Evolutionary conservation across 768 basidiomycete genomes (phyloP).

Genomic region (Termitomyces bulborhizus): DNA sequence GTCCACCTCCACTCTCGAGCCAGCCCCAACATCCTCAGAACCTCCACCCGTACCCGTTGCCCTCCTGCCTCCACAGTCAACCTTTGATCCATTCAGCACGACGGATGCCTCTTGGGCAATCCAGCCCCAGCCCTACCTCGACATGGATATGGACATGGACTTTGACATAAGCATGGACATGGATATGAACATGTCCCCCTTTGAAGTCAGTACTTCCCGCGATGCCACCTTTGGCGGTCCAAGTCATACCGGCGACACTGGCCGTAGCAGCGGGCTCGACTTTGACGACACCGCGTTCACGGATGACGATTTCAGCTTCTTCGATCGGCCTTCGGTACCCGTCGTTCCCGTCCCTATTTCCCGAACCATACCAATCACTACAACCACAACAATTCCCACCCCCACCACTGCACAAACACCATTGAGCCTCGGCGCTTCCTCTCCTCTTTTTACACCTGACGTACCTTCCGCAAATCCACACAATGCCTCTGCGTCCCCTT

Average conservation of each 20-base stretch:
- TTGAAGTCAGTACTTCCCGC: slow-evolving; percentile 2
- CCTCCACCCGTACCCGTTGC: slow-evolving; percentile 9
- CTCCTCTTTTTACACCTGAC: slow-evolving; percentile 4
- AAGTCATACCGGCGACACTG: slow-evolving; percentile 7
- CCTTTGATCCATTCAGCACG: slow-evolving; percentile 2
- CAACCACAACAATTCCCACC: slow-evolving; percentile 14
- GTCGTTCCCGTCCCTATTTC: background rate
- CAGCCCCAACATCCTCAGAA: slow-evolving; percentile 2
- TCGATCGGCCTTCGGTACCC: slow-evolving; percentile 50
- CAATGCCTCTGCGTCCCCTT: slow-evolving; percentile 5
- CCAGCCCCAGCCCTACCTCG: slow-evolving; percentile 10
- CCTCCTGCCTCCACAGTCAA: slow-evolving; percentile 12
- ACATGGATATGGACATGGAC: slow-evolving; percentile 44
- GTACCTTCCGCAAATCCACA: background rate
- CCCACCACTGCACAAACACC: slow-evolving; percentile 23
- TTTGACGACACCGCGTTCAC: slow-evolving; percentile 61
- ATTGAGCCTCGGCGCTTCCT: background rate
- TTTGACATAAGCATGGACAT: slow-evolving; percentile 32
- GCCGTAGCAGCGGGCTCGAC: slow-evolving; percentile 29
- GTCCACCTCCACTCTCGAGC: slow-evolving; percentile 2
- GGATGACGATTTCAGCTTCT: slow-evolving; percentile 87
- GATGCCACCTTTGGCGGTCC: background rate
- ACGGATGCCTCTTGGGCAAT: slow-evolving; percentile 28
- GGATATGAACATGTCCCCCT: slow-evolving; percentile 26
- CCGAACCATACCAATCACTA: background rate